Conservation (phyloP, 2,329 filamentous ascomycete species). For the Calonectria multiphialidica region DNA sequence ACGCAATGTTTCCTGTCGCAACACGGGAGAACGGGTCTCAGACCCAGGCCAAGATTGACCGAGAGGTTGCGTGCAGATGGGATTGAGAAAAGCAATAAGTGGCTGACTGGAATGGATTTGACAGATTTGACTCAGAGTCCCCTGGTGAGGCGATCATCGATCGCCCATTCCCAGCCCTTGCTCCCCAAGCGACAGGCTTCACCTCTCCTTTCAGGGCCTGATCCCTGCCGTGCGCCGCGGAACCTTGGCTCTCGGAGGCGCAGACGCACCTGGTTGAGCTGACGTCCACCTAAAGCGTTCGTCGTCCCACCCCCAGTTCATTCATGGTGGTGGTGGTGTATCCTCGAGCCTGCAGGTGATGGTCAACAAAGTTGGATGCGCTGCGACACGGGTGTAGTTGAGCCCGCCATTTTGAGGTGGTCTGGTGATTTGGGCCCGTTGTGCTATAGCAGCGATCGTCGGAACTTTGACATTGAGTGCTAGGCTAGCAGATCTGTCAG, state of each 20-base stretch:
- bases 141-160: constrained; percentile 40
- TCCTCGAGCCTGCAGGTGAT: constrained; percentile 28
- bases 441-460: constrained; percentile 27
- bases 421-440: constrained; percentile 25
- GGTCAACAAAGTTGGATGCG: constrained; percentile 37
- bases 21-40: constrained; percentile 22
- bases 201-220: constrained; percentile 28
- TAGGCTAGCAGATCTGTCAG: constrained; percentile 19
- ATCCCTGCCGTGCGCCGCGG: constrained; percentile 37
- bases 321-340: constrained; percentile 15
- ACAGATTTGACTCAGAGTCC: constrained; percentile 45
- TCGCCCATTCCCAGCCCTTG: constrained; percentile 31
- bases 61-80: constrained; percentile 34
- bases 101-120: constrained; percentile 42
- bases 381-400: constrained; percentile 21
- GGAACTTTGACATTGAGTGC: constrained; percentile 19
- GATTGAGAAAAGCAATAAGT: constrained; percentile 38
- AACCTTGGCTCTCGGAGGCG: constrained; percentile 35
- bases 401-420: constrained; percentile 5
- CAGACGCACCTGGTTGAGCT: constrained; percentile 32
- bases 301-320: constrained; percentile 12
- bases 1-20: constrained; percentile 11
- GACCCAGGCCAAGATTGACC: constrained; percentile 26
- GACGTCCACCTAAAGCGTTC: constrained; percentile 24
- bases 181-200: constrained; percentile 26